Percentiles rank a stretch among this genome's conserved stretches.
These are phyloP conservation scores for Tephrocybe sp. DNA, from an alignment of 768 basidiomycete species.

Conservation along the genomic window DNA sequence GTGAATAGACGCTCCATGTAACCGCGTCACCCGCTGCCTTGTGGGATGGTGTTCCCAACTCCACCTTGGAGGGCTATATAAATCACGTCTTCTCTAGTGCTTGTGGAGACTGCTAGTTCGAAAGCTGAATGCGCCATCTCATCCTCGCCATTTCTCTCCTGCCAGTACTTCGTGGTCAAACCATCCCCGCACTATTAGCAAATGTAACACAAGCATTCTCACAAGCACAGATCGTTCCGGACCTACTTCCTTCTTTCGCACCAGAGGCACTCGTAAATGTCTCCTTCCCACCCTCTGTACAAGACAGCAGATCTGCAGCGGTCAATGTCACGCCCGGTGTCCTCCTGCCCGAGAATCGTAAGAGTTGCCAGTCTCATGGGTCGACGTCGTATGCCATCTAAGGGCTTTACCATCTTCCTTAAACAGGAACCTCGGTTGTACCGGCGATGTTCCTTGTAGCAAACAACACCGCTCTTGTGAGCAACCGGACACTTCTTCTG, in stretches of 20 bases:
- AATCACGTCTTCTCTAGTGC: neutral
- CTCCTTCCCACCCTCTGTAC: slow-evolving; percentile 34
- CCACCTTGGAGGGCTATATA: too few relatives aligned
- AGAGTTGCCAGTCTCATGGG: slow-evolving; percentile 17
- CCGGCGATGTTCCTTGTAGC: slow-evolving; percentile 32
- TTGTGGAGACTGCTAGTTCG: too few relatives aligned
- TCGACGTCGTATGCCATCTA: too few relatives aligned
- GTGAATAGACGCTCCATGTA: too few relatives aligned
- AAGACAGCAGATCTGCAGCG: slow-evolving; percentile 14
- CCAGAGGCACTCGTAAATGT: slow-evolving; percentile 36
- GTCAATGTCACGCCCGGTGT: slow-evolving; percentile 36
- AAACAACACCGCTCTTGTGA: slow-evolving; percentile 21
- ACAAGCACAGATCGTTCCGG: slow-evolving; percentile 39
- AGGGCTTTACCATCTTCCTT: neutral
- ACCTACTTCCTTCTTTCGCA: slow-evolving; percentile 37
- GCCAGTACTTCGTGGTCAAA: slow-evolving; percentile 16
- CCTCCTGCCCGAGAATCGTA: slow-evolving; percentile 36
- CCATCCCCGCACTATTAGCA: slow-evolving; percentile 11
- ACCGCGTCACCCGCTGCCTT: too few relatives aligned
- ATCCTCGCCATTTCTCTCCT: slow-evolving; percentile 10
- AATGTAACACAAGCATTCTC: slow-evolving; percentile 31
- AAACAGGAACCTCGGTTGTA: slow-evolving; percentile 31
- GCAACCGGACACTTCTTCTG: slow-evolving; percentile 34
- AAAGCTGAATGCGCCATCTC: slow-evolving; percentile 3
- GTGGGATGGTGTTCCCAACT: too few relatives aligned